Conservation (phyloP, 805 yeast genomes). For the Pichia insulana region DNA sequence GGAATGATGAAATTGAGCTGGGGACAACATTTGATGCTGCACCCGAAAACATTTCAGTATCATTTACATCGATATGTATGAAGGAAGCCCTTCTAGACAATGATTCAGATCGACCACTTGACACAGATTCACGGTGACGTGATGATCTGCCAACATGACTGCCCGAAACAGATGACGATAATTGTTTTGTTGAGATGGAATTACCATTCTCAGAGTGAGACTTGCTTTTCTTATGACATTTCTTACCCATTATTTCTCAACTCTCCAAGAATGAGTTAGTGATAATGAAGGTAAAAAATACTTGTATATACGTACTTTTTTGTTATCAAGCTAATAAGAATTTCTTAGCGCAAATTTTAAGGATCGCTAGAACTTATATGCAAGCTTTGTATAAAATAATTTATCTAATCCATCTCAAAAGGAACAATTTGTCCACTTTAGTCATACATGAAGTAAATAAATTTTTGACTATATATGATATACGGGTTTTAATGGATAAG, state of each 20-base stretch:
- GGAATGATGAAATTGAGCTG: constrained; percentile 68
- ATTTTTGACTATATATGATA: too few species aligned
- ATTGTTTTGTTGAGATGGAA: not conserved
- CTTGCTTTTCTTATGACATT: not conserved
- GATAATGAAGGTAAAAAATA: too few species aligned
- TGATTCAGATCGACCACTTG: constrained; percentile 13
- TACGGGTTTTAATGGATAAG: too few species aligned
- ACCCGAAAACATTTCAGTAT: constrained; percentile 66
- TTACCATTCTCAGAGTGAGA: not conserved
- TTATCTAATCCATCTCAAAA: too few species aligned
- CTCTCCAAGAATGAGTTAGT: too few species aligned
- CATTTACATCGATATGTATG: constrained; percentile 44
- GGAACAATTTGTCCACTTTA: too few species aligned
- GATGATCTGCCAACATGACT: constrained; percentile 18
- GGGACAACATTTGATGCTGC: constrained; percentile 72
- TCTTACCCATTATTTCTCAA: not conserved
- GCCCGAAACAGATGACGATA: not conserved
- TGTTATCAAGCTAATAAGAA: too few species aligned
- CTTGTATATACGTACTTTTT: too few species aligned
- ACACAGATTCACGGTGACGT: constrained; percentile 26
- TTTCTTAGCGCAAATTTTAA: too few species aligned
- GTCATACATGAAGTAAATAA: too few species aligned
- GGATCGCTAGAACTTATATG: too few species aligned
- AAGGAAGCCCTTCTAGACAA: constrained; percentile 3
- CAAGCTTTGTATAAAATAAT: too few species aligned